A percentile compares a stretch with the other conserved stretches of the same genome.
These are phyloP conservation scores for Boletus reticuloceps DNA, from an alignment of 768 basidiomycete genomes.

Conservation along the genomic window DNA sequence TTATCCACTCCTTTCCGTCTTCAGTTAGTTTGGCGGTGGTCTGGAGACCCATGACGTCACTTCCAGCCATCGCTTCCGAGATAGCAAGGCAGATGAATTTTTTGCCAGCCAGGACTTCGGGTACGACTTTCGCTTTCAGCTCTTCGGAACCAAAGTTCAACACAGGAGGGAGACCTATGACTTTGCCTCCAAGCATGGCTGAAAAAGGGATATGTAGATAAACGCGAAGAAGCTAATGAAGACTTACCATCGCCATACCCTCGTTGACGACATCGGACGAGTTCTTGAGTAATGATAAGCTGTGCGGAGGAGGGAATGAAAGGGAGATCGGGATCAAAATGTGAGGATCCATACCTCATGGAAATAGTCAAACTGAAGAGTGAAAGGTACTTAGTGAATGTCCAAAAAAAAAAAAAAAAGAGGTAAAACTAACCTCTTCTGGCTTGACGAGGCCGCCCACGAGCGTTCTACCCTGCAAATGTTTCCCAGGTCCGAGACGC, in stretches of 20 bases:
- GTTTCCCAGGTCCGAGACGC: constrained; percentile 88
- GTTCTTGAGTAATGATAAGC: constrained; percentile 65
- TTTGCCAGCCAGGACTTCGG: constrained; percentile 56
- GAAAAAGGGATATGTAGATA: not conserved
- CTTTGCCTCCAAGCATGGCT: constrained; percentile 53
- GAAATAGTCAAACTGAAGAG: constrained; percentile 60
- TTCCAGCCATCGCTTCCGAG: constrained; percentile 72
- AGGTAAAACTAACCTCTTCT: constrained; percentile 51
- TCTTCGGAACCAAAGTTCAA: constrained; percentile 60
- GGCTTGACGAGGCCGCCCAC: constrained; percentile 74
- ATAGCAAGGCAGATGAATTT: constrained; percentile 76
- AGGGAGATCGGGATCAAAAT: not conserved
- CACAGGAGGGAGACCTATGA: constrained; percentile 72
- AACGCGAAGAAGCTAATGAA: not conserved
- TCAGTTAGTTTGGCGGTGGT: constrained; percentile 61
- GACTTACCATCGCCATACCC: constrained; percentile 64
- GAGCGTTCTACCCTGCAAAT: constrained; percentile 72
- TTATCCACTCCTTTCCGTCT: constrained; percentile 66
- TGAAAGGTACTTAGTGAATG: constrained; percentile 13
- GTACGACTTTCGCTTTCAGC: constrained; percentile 46
- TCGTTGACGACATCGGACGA: constrained; percentile 50
- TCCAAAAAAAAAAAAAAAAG: too few relatives aligned
- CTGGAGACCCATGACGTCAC: constrained; percentile 62
- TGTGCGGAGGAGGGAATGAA: constrained; percentile 14
- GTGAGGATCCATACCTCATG: constrained; percentile 55